Base-by-base conservation (phyloP, 2,329 filamentous ascomycete genomes). In the Colletotrichum sp. region DNA sequence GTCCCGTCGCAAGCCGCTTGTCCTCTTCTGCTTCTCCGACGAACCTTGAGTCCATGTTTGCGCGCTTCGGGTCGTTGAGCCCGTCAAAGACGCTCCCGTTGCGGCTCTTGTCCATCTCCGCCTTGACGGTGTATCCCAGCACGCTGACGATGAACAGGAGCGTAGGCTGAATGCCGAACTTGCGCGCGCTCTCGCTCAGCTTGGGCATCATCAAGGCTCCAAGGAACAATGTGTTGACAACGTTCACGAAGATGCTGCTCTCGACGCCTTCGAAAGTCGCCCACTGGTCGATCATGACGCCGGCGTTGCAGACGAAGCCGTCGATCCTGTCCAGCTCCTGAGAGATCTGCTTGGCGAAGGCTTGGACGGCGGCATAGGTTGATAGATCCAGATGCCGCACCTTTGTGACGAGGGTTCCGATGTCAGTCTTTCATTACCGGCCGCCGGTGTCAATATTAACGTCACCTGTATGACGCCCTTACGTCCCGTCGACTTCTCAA, bases 251-350 rank as follows among this genome's bases (percentile, higher is more conserved):
- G 74, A 92, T 80, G 2, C 84, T 88, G 39, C 79, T 83, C 79
- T 92, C 91, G 30, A 88, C 85, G 5, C 85, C 88, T 68, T 89
- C 88, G 5, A 81, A 82, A 0, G 81, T 36, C 2, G 78, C 61
- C 65, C 82, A 88, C 0, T 81, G 73, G 5, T 16, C 30, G 0
- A 83, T 85, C 4, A 83, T 83, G 6, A 89, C 79, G 1, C 85
- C 78, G 16, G 78, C 78, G 48, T 79, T 88, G 36, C 83, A 78
- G 39, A 87, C 81, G n/a, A 82, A 80, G 25, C 81, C 82, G 77
- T 88, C 85, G 15, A 87, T 72, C 19, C 83, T 81, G 2, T 80
- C 72, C 19, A 87, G 79, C 11, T 82, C 78, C 12, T 65, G 78
- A 19, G 82, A 77, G 0, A 80, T 78, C 8, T 81, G 80, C 8